These are phyloP conservation scores for Amanita exitialis DNA, from an alignment of 768 basidiomycete species.

Conservation along the genomic window DNA sequence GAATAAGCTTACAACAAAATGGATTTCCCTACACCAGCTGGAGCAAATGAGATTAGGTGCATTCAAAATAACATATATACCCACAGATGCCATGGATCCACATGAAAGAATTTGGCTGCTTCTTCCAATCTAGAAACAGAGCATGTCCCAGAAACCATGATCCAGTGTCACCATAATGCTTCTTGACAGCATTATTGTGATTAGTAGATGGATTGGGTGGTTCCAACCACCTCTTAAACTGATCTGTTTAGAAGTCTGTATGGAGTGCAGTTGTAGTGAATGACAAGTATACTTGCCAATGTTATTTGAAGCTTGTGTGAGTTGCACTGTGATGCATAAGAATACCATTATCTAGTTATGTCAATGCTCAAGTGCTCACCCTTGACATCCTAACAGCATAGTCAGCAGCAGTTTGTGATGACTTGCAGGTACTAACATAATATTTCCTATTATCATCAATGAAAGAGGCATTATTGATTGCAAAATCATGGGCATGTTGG, in stretches of 20 bases:
- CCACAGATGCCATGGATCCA: not conserved
- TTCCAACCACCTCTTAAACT: not conserved
- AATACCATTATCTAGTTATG: not conserved
- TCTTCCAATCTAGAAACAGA: not conserved
- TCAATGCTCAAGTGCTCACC: not conserved
- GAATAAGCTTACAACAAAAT: not conserved
- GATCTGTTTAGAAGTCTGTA: not conserved
- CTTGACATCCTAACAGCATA: not conserved
- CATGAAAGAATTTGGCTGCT: not conserved
- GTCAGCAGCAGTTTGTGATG: too few species aligned
- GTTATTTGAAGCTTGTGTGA: not conserved
- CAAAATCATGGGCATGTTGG: not conserved
- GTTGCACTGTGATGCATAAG: not conserved
- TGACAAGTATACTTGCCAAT: not conserved
- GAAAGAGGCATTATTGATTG: not conserved
- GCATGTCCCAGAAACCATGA: not conserved
- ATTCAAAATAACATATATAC: too few species aligned
- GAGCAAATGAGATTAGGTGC: too few species aligned
- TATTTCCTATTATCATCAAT: not conserved
- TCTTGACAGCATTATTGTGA: not conserved
- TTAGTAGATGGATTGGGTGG: not conserved
- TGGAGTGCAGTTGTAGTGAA: too few species aligned
- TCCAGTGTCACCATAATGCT: not conserved
- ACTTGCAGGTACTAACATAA: not conserved
- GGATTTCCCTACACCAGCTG: not conserved